phyloP scores from a whole-genome alignment of 108 stramenopile genomes.

The Seminavis robusta region DNA sequence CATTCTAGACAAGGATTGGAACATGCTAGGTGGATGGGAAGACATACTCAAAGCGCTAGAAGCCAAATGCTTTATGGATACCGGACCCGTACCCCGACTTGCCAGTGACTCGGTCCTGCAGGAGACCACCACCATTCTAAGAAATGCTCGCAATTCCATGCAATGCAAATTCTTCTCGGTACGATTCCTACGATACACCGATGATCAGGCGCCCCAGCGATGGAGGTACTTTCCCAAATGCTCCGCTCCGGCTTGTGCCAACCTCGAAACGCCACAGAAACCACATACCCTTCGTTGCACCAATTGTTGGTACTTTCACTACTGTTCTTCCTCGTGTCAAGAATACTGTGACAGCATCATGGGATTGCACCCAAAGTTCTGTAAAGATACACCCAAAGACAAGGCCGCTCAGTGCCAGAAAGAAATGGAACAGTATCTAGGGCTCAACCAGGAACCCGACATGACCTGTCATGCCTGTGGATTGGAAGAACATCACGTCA shows the following conservation, averaged over 20 bases:
- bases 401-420: slow-evolving; percentile 19
- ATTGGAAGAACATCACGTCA: not conserved
- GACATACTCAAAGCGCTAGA: slow-evolving; percentile 16
- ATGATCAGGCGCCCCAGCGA: slow-evolving; percentile 26
- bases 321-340: slow-evolving; percentile 31
- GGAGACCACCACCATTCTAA: slow-evolving; percentile 12
- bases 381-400: slow-evolving; percentile 18
- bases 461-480: slow-evolving; percentile 25
- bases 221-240: slow-evolving; percentile 42
- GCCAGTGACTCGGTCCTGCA: slow-evolving; percentile 18
- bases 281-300: slow-evolving; percentile 40
- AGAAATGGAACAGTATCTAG: slow-evolving; percentile 32
- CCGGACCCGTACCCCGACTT: slow-evolving; percentile 15
- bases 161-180: slow-evolving; percentile 29
- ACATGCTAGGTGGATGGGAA: slow-evolving; percentile 34
- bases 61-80: slow-evolving; percentile 4
- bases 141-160: slow-evolving; percentile 35
- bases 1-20: slow-evolving; percentile 34
- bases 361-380: slow-evolving; percentile 19
- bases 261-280: slow-evolving; percentile 26
- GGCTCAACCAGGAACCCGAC: not conserved
- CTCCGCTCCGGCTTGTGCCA: slow-evolving; percentile 17
- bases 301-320: slow-evolving; percentile 45
- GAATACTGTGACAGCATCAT: slow-evolving; percentile 24
- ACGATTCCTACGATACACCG: slow-evolving; percentile 7